Conservation (phyloP, 257 asterid genomes). For the Solanum virginianum region DNA sequence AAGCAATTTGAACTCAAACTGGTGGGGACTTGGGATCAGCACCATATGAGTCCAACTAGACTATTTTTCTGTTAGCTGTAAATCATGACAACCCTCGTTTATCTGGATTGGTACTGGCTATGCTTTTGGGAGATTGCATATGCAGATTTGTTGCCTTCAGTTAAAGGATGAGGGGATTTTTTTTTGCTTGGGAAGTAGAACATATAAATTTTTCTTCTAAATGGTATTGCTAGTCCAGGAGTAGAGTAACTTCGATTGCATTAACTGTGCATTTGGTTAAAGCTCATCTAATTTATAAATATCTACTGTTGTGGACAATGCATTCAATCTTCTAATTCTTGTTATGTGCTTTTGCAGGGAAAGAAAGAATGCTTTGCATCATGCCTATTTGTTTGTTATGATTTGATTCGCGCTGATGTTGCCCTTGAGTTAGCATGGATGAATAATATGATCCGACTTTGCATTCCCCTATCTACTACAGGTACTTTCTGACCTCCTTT, state of each 20-base stretch:
- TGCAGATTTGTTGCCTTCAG: not conserved
- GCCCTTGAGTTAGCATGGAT: constrained; percentile 99
- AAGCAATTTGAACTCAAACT: not conserved
- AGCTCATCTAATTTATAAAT: not conserved
- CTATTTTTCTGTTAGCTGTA: not conserved
- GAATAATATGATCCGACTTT: constrained; percentile 83
- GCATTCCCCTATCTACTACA: constrained; percentile 94
- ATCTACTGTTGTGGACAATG: not conserved
- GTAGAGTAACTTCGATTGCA: not conserved
- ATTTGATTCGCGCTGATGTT: constrained; percentile 84
- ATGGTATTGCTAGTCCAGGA: not conserved
- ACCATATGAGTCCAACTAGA: not conserved
- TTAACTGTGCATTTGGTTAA: not conserved
- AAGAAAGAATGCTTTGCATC: constrained; percentile 98
- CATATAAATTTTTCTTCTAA: not conserved
- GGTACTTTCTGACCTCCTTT: constrained; percentile 29
- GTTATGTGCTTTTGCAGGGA: constrained; percentile 47
- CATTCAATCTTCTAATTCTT: not conserved
- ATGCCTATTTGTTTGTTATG: constrained; percentile 97
- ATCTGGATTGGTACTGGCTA: not conserved
- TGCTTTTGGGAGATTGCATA: not conserved
- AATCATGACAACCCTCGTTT: not conserved
- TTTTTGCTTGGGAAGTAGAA: not conserved
- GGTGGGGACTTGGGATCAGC: not conserved
- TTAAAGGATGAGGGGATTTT: not conserved